phyloP scores from a whole-genome alignment of 495 filamentous ascomycete genomes.

The Cladorrhinum samala region DNA sequence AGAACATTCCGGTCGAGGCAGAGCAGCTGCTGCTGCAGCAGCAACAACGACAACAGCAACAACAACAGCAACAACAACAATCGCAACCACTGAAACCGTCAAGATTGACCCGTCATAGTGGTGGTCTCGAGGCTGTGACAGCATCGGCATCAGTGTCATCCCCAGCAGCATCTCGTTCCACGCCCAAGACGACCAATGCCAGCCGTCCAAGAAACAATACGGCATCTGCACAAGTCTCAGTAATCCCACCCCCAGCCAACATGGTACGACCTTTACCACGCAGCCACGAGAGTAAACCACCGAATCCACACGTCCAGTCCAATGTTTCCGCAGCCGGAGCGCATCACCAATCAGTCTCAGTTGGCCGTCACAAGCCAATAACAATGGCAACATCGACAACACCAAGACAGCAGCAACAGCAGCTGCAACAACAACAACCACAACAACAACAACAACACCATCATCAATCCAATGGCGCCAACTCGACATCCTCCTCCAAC shows the following conservation, averaged over 20 bases:
- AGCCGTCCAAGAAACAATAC: not conserved
- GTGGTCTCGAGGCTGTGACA: not conserved
- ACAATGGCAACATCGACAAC: slow-evolving; percentile 18
- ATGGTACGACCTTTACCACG: not conserved
- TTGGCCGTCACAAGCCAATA: slow-evolving; percentile 20
- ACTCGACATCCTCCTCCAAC: too few species aligned
- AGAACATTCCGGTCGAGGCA: slow-evolving; percentile 24
- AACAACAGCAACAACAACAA: not conserved
- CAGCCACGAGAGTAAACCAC: slow-evolving; percentile 7
- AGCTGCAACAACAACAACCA: slow-evolving; percentile 5
- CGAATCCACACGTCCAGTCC: not conserved
- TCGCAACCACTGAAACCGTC: slow-evolving; percentile 6
- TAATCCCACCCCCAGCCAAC: not conserved
- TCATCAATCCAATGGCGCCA: slow-evolving; percentile 1
- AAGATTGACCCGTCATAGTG: slow-evolving; percentile 19
- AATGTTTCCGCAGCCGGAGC: slow-evolving; percentile 10
- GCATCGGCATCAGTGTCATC: not conserved
- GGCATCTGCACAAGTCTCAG: not conserved
- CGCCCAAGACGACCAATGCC: not conserved
- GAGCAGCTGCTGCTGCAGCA: slow-evolving; percentile 1
- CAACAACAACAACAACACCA: slow-evolving; percentile 16
- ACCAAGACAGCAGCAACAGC: slow-evolving; percentile 11
- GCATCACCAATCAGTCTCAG: slow-evolving; percentile 21
- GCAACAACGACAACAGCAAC: not conserved
- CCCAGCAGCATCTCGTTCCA: not conserved